Conservation (phyloP, 805 yeast genomes). For the Yarrowia bubula region DNA sequence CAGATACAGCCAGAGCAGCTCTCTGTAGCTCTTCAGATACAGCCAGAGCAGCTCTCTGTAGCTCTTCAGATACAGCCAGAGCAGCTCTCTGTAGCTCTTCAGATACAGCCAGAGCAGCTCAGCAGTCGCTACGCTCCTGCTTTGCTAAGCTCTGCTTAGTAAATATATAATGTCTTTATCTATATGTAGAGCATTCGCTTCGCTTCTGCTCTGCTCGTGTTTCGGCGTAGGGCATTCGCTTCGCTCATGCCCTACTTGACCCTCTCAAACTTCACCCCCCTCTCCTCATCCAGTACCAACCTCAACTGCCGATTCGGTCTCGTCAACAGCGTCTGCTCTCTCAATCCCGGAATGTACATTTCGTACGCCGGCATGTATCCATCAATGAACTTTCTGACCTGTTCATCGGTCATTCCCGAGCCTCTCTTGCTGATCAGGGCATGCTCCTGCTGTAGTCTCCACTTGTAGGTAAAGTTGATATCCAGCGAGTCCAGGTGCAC, state of each 20-base stretch:
- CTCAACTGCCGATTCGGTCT: constrained; percentile 26
- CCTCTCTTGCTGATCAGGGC: constrained; percentile 55
- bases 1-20: too few species aligned
- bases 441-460: constrained; percentile 79
- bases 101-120: too few species aligned
- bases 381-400: constrained; percentile 67
- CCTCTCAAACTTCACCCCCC: constrained; percentile 23
- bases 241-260: neutral
- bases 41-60: too few species aligned
- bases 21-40: too few species aligned
- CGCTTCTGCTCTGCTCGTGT: neutral
- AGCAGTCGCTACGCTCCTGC: neutral
- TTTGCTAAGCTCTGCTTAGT: neutral
- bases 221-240: neutral
- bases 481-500: constrained; percentile 61
- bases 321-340: constrained; percentile 22
- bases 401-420: constrained; percentile 73
- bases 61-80: too few species aligned
- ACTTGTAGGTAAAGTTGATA: constrained; percentile 61
- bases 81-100: too few species aligned
- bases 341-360: constrained; percentile 46
- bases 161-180: too few species aligned
- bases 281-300: constrained; percentile 27
- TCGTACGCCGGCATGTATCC: constrained; percentile 86
- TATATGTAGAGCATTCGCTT: neutral